These are phyloP conservation scores for Megacollybia marginata DNA, from an alignment of 768 basidiomycete genomes.

Conservation along the genomic window DNA sequence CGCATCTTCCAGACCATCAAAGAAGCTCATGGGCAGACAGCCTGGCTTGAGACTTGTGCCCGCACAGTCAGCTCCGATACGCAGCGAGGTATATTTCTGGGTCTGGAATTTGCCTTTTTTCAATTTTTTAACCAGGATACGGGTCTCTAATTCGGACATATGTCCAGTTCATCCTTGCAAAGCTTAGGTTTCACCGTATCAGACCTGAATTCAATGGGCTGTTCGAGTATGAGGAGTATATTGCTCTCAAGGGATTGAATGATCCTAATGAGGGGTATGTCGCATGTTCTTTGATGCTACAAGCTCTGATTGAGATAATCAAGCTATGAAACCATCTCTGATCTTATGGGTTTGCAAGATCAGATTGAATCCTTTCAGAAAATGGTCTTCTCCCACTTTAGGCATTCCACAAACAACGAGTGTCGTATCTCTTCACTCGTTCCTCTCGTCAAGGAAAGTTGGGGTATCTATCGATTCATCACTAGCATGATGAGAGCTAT, in stretches of 20 bases:
- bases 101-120: conserved; percentile 1
- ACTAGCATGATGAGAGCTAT: conserved; percentile 98
- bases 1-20: conserved; percentile 67
- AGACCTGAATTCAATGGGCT: conserved; percentile 97
- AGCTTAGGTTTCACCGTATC: conserved; percentile 91
- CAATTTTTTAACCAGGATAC: conserved; percentile 53
- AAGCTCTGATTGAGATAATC: conserved; percentile 7
- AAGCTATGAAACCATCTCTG: conserved; percentile 96
- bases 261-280: conserved; percentile 98
- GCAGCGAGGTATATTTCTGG: conserved; percentile 50
- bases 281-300: neutral
- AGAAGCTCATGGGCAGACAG: conserved; percentile 93
- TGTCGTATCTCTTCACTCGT: conserved; percentile 95
- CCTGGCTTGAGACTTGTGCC: conserved; percentile 97
- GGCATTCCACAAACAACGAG: conserved; percentile 88
- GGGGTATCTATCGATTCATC: conserved; percentile 98
- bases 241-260: conserved; percentile 93
- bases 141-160: conserved; percentile 91
- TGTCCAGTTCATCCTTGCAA: conserved; percentile 91
- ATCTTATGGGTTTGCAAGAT: conserved; percentile 96
- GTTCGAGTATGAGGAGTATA: conserved; percentile 98
- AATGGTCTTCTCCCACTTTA: conserved; percentile 93
- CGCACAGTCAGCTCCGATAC: conserved; percentile 80
- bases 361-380: conserved; percentile 99
- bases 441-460: conserved; percentile 97